Conservation (phyloP, 805 yeast species). For the Wickerhamiella qilinensis region DNA sequence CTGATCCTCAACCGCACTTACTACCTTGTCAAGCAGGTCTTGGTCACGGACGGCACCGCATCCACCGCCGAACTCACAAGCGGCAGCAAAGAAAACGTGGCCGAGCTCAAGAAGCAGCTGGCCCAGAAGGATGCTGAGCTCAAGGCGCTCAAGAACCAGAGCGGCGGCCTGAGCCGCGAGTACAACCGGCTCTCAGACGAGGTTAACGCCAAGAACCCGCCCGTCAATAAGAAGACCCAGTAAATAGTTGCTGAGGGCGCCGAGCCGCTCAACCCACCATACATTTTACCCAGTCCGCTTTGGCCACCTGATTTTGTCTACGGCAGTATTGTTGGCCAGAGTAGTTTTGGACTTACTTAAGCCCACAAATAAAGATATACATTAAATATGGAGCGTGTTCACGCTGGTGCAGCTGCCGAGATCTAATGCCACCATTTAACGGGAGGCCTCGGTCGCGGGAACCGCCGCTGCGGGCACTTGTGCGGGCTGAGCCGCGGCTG, state of each 20-base stretch:
- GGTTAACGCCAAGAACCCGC: slow-evolving; percentile 18
- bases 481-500: too few relatives aligned
- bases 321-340: not conserved
- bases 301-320: not conserved
- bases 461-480: too few relatives aligned
- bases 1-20: slow-evolving; percentile 75
- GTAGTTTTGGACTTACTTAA: too few relatives aligned
- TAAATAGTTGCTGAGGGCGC: too few relatives aligned
- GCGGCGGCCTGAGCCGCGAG: slow-evolving; percentile 45
- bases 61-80: slow-evolving; percentile 22
- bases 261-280: too few relatives aligned
- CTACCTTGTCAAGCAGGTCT: slow-evolving; percentile 49
- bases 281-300: too few relatives aligned
- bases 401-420: too few relatives aligned
- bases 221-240: slow-evolving; percentile 18
- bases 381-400: too few relatives aligned
- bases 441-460: too few relatives aligned
- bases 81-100: slow-evolving; percentile 26
- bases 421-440: too few relatives aligned
- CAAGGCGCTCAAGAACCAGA: slow-evolving; percentile 55
- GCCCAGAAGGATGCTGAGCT: slow-evolving; percentile 49
- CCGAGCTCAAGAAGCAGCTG: slow-evolving; percentile 33
- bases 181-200: slow-evolving; percentile 34
- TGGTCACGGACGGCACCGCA: slow-evolving; percentile 34
- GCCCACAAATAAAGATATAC: too few relatives aligned